Evolutionary conservation across 2,329 filamentous ascomycete species (phyloP).

Genomic region (Hypoxylon sp.): DNA sequence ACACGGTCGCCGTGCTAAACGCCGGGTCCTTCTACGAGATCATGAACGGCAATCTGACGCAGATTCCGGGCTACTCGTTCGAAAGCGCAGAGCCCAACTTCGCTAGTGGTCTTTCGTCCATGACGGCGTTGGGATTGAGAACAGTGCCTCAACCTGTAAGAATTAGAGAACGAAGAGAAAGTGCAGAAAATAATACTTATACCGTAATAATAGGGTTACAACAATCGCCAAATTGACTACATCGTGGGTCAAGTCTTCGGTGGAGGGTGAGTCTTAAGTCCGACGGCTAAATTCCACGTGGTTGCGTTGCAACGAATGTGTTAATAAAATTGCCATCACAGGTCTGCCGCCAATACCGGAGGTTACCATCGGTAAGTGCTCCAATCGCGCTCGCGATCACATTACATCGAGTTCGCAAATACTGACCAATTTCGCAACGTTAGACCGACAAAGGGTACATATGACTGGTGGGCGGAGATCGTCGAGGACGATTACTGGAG

Average conservation of each 20-base stretch:
- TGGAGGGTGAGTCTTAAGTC: slow-evolving; percentile 1
- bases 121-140: slow-evolving; percentile 1
- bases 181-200: not conserved
- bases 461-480: slow-evolving; percentile 4
- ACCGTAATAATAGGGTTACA: slow-evolving; percentile 3
- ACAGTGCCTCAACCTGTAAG: slow-evolving; percentile 1
- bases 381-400: not conserved
- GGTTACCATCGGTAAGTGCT: not conserved
- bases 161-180: not conserved
- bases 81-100: not conserved
- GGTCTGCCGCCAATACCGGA: slow-evolving; percentile 1
- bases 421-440: not conserved
- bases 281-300: not conserved
- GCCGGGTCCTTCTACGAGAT: slow-evolving; percentile 4
- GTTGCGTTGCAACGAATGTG: not conserved
- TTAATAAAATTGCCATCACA: not conserved
- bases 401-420: not conserved
- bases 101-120: not conserved
- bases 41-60: slow-evolving; percentile 3
- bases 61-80: not conserved
- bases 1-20: not conserved
- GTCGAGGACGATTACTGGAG: slow-evolving; percentile 1
- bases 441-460: not conserved
- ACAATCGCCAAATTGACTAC: not conserved
- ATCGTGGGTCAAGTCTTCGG: not conserved